Percentiles rank a stretch among this genome's conserved stretches.
Conservation (phyloP, 805 yeast species). For the Lipomyces japonicus region DNA sequence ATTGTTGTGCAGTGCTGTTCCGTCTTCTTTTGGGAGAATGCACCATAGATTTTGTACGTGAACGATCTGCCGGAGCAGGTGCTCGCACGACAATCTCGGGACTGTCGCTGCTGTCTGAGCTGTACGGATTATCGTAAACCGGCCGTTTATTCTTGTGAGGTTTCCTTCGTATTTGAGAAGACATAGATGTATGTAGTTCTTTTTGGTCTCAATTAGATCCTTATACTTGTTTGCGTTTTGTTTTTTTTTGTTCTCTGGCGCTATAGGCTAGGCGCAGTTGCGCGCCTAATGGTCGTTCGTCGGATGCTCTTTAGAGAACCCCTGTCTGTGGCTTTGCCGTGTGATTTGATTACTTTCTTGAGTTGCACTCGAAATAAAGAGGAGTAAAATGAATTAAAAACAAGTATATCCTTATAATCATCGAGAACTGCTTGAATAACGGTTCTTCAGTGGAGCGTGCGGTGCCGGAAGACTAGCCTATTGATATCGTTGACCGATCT, state of each 20-base stretch:
- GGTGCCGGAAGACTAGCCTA: too few species aligned
- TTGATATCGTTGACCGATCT: too few species aligned
- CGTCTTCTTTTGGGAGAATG: slow-evolving; percentile 10
- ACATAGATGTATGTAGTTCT: background rate
- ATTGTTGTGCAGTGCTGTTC: slow-evolving; percentile 5
- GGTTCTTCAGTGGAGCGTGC: too few species aligned
- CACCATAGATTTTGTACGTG: background rate
- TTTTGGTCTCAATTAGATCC: too few species aligned
- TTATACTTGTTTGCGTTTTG: background rate
- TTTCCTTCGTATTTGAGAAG: slow-evolving; percentile 1
- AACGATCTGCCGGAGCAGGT: background rate
- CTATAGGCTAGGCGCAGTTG: background rate
- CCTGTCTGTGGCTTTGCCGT: background rate
- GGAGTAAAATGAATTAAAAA: slow-evolving; percentile 1
- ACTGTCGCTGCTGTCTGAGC: slow-evolving; percentile 17
- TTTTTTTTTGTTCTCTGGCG: background rate
- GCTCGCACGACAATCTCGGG: slow-evolving; percentile 2
- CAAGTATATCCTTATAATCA: slow-evolving; percentile 19
- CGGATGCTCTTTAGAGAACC: background rate
- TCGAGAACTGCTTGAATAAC: slow-evolving; percentile 1
- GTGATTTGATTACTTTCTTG: background rate
- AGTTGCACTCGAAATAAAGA: background rate
- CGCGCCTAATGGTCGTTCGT: too few species aligned
- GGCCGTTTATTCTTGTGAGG: slow-evolving; percentile 9
- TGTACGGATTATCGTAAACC: slow-evolving; percentile 23